phyloP scores from a whole-genome alignment of 768 basidiomycete species.

The Boletus patriciae region DNA sequence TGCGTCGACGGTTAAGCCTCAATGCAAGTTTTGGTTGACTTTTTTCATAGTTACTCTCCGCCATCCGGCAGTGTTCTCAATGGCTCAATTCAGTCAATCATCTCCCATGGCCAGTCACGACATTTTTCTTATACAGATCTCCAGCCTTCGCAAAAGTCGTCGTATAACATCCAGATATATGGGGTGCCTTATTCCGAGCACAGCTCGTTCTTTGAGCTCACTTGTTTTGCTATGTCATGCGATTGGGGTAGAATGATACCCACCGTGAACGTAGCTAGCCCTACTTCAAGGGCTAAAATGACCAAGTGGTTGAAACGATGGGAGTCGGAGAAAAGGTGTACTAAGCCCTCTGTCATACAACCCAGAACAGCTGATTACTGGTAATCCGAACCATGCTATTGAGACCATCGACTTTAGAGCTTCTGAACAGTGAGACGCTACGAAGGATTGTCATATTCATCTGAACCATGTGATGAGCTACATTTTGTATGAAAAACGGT shows the following conservation, averaged over 20 bases:
- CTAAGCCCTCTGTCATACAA: slow-evolving; percentile 35
- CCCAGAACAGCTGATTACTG: slow-evolving; percentile 48
- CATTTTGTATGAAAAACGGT: slow-evolving; percentile 20
- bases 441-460: slow-evolving; percentile 9
- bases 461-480: slow-evolving; percentile 15
- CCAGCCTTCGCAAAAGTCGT: slow-evolving; percentile 69
- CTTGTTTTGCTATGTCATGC: slow-evolving; percentile 90
- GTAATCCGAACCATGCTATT: slow-evolving; percentile 25
- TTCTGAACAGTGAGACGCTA: neutral
- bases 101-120: slow-evolving; percentile 63
- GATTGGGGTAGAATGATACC: slow-evolving; percentile 90
- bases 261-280: slow-evolving; percentile 86
- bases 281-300: slow-evolving; percentile 79
- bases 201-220: slow-evolving; percentile 92
- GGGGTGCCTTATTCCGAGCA: slow-evolving; percentile 95
- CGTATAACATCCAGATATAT: slow-evolving; percentile 65
- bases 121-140: slow-evolving; percentile 72
- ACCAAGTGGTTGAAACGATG: slow-evolving; percentile 85
- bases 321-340: slow-evolving; percentile 76
- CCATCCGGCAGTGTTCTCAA: slow-evolving; percentile 61
- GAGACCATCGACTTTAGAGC: neutral
- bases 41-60: slow-evolving; percentile 54
- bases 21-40: neutral
- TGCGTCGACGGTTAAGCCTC: slow-evolving; percentile 40
- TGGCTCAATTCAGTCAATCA: slow-evolving; percentile 66